A percentile compares a stretch with the other conserved stretches of the same genome.
phyloP scores from a whole-genome alignment of 176 grass and related monocot genomes.

The Musa acuminata region DNA sequence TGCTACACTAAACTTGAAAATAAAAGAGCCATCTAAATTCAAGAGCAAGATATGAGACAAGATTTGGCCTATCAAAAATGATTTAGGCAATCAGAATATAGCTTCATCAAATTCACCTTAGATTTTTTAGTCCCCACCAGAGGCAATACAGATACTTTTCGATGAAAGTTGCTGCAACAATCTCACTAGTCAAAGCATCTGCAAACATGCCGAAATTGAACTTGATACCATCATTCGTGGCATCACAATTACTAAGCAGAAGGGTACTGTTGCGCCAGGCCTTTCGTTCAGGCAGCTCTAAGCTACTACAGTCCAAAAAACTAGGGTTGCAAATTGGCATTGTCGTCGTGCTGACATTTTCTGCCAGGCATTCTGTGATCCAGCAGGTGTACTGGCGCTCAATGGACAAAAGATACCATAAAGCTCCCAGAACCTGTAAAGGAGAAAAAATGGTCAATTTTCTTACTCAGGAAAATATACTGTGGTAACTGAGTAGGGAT shows the following conservation, averaged over 20 bases:
- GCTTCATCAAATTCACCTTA: constrained; percentile 39
- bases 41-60: not conserved
- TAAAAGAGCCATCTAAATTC: too few species aligned
- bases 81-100: not conserved
- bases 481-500: not conserved
- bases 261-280: constrained; percentile 35
- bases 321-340: constrained; percentile 22
- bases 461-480: not conserved
- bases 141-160: constrained; percentile 98
- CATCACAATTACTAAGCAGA: constrained; percentile 31
- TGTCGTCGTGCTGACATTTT: constrained; percentile 18
- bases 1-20: too few species aligned
- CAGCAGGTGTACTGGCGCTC: constrained; percentile 92
- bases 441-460: not conserved
- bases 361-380: constrained; percentile 38
- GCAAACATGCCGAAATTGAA: constrained; percentile 67
- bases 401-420: constrained; percentile 88
- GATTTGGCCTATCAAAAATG: not conserved
- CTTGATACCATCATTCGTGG: constrained; percentile 9
- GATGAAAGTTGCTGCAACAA: constrained; percentile 32
- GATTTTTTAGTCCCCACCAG: constrained; percentile 86
- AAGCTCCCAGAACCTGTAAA: constrained; percentile 65
- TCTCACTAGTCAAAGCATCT: constrained; percentile 49
- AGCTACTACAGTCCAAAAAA: constrained; percentile 59
- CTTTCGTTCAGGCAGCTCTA: constrained; percentile 9